These are phyloP conservation scores for Lactarius sanguifluus DNA, from an alignment of 768 basidiomycete genomes.

Conservation along the genomic window DNA sequence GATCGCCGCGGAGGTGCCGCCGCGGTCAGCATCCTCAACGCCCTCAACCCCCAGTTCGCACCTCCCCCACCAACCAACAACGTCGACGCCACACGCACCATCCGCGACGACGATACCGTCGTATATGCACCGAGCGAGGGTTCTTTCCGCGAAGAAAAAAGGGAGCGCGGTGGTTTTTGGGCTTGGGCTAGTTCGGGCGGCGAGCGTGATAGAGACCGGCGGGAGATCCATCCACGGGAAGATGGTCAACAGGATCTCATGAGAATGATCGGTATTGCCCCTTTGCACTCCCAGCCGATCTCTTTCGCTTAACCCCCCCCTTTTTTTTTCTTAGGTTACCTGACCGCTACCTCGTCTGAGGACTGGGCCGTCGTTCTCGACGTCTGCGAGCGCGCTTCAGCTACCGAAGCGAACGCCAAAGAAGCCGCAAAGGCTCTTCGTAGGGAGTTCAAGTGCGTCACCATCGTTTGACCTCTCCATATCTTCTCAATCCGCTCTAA, in stretches of 20 bases:
- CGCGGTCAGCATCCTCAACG: conserved; percentile 56
- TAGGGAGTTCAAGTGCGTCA: conserved; percentile 76
- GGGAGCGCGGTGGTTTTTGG: conserved; percentile 59
- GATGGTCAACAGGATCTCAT: conserved; percentile 54
- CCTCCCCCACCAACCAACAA: conserved; percentile 25
- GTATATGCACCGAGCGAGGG: conserved; percentile 28
- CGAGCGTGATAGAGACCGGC: conserved; percentile 43
- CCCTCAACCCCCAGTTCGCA: conserved; percentile 56
- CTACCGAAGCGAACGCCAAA: conserved; percentile 70
- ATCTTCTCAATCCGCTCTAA: conserved; percentile 1
- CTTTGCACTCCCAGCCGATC: neutral
- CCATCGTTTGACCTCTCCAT: neutral
- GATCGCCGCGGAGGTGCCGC: conserved; percentile 31
- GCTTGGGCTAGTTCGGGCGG: conserved; percentile 34
- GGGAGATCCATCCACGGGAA: conserved; percentile 40
- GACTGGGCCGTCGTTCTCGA: conserved; percentile 82
- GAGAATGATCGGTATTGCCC: conserved; percentile 62
- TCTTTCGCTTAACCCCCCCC: neutral
- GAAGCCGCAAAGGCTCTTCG: conserved; percentile 82
- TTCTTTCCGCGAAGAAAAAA: conserved; percentile 38
- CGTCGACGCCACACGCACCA: conserved; percentile 31
- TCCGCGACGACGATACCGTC: conserved; percentile 37
- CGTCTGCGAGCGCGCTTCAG: conserved; percentile 80
- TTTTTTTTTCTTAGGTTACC: conserved; percentile 49
- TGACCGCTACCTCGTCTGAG: conserved; percentile 77